Conservation (phyloP, 2,329 filamentous ascomycete genomes). For the Neonectria sp. region DNA sequence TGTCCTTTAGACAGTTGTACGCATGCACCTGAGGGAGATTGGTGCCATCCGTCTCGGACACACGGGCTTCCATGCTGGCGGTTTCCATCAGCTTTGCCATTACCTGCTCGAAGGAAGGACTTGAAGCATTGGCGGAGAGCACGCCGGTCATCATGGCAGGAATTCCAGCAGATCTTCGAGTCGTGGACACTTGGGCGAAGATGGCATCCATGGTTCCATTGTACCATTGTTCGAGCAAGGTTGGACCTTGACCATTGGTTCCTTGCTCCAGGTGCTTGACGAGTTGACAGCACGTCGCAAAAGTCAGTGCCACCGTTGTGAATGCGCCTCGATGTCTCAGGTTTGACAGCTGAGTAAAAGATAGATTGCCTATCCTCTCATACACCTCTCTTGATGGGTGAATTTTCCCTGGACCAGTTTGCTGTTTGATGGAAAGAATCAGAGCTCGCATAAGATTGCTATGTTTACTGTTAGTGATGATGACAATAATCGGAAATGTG, state of each 20-base stretch:
- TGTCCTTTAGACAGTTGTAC: conserved; percentile 92
- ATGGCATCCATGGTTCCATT: conserved; percentile 79
- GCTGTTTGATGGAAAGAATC: conserved; percentile 67
- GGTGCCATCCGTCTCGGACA: conserved; percentile 72
- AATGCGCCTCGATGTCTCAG: conserved; percentile 94
- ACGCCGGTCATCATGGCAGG: conserved; percentile 90
- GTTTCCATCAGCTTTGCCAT: conserved; percentile 75
- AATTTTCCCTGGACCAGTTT: conserved; percentile 60
- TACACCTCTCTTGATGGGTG: conserved; percentile 70
- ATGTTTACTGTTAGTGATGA: conserved; percentile 35
- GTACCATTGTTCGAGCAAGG: conserved; percentile 79
- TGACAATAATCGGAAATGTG: background rate
- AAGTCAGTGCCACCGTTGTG: conserved; percentile 92
- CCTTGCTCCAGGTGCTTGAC: conserved; percentile 62
- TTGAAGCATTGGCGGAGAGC: conserved; percentile 74
- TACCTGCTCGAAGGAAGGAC: conserved; percentile 74
- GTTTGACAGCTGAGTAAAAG: conserved; percentile 86
- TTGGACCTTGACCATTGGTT: conserved; percentile 41
- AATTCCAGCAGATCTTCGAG: conserved; percentile 91
- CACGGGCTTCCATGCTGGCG: conserved; percentile 66
- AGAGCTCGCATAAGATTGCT: conserved; percentile 81
- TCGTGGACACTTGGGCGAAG: conserved; percentile 83
- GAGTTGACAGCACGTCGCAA: conserved; percentile 82
- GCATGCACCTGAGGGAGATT: conserved; percentile 94
- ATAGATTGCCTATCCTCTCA: conserved; percentile 77